Evolutionary conservation across 1,139 yeast species (phyloP).

Genomic region (Saccharomyces hybrid): DNA sequence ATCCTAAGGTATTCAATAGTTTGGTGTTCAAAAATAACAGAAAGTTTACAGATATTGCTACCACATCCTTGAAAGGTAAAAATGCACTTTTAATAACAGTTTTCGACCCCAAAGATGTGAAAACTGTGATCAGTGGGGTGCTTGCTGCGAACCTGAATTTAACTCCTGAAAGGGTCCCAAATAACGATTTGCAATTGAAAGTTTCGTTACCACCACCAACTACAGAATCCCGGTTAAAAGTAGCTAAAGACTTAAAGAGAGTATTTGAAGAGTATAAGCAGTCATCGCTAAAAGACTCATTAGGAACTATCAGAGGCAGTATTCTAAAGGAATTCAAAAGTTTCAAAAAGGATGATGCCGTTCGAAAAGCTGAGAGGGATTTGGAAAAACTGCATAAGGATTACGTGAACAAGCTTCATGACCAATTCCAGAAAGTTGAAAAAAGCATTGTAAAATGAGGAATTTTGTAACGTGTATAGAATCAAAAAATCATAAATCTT

Average conservation of each 20-base stretch:
- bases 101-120: slow-evolving; percentile 69
- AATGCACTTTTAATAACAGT: slow-evolving; percentile 66
- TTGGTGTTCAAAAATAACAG: slow-evolving; percentile 43
- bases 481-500: not conserved
- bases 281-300: slow-evolving; percentile 45
- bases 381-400: slow-evolving; percentile 64
- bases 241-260: slow-evolving; percentile 53
- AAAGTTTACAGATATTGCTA: slow-evolving; percentile 60
- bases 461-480: not conserved
- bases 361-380: slow-evolving; percentile 46
- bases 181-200: slow-evolving; percentile 64
- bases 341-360: slow-evolving; percentile 49
- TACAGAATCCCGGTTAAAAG: slow-evolving; percentile 55
- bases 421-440: slow-evolving; percentile 54
- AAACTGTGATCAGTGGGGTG: slow-evolving; percentile 62
- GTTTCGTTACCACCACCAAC: slow-evolving; percentile 73
- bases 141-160: slow-evolving; percentile 61
- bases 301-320: slow-evolving; percentile 56
- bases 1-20: slow-evolving; percentile 58
- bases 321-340: slow-evolving; percentile 52
- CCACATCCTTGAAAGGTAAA: slow-evolving; percentile 65
- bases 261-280: slow-evolving; percentile 58
- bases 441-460: slow-evolving; percentile 31
- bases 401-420: slow-evolving; percentile 50
- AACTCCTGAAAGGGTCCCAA: slow-evolving; percentile 70